Evolutionary conservation across 169 alveolate species (phyloP).

Genomic region (Babesia sp.): DNA sequence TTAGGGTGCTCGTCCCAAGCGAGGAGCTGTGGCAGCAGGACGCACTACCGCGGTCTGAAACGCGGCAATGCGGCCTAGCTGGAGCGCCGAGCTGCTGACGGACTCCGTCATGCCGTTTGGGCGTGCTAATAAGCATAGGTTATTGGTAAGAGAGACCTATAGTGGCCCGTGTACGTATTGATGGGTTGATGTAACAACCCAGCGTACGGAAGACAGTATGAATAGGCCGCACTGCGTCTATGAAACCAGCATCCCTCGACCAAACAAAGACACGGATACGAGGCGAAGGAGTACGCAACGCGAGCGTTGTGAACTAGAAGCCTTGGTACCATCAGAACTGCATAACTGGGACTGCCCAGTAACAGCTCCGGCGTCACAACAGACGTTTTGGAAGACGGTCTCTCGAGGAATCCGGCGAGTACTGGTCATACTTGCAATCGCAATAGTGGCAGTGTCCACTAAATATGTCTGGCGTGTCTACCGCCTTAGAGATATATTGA

Average conservation of each 20-base stretch:
- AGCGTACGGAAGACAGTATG: neutral
- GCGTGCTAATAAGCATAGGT: neutral
- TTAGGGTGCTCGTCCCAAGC: neutral
- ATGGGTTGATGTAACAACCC: neutral
- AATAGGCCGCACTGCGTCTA: neutral
- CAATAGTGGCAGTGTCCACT: neutral
- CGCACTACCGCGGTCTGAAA: conserved; percentile 1
- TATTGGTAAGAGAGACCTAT: too few species aligned
- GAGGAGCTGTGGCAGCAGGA: conserved; percentile 13
- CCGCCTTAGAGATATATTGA: neutral
- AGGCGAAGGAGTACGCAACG: neutral
- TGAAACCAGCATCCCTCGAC: neutral
- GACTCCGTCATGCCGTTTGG: neutral
- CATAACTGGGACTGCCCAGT: neutral
- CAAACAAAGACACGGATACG: neutral
- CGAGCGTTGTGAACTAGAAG: neutral
- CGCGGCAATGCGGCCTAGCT: conserved; percentile 14
- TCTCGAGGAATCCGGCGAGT: neutral
- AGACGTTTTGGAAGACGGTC: neutral
- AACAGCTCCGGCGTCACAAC: neutral
- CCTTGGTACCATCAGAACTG: neutral
- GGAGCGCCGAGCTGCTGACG: neutral
- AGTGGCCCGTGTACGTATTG: too few species aligned
- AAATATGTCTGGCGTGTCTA: neutral
- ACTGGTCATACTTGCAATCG: neutral